Conservation (phyloP, 2,329 filamentous ascomycete species). For the Myriosclerotinia scirpicola region DNA sequence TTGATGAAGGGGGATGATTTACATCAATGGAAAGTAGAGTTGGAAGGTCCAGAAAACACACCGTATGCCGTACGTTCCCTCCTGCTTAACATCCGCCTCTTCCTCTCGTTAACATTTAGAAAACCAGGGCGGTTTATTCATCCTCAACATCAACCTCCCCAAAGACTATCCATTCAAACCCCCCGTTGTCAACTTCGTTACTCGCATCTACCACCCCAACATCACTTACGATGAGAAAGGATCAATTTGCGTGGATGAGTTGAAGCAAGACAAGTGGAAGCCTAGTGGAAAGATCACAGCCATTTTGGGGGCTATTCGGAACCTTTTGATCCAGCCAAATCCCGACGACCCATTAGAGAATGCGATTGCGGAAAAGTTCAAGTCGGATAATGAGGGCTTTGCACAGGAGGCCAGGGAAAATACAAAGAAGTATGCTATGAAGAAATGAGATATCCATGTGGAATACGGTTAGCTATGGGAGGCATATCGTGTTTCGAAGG, state of each 20-base stretch:
- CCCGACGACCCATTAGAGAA: constrained; percentile 71
- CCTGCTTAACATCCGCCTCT: constrained; percentile 8
- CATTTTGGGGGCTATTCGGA: constrained; percentile 64
- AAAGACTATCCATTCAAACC: constrained; percentile 74
- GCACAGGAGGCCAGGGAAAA: constrained; percentile 67
- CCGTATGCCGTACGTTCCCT: constrained; percentile 58
- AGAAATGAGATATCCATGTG: constrained; percentile 6
- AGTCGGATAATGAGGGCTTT: constrained; percentile 60
- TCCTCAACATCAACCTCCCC: constrained; percentile 64
- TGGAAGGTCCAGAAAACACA: constrained; percentile 65
- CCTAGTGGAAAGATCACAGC: constrained; percentile 66
- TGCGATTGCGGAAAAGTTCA: constrained; percentile 67
- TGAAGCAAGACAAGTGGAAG: constrained; percentile 72
- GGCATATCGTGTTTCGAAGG: not conserved
- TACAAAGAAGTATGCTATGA: constrained; percentile 63
- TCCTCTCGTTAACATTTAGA: not conserved
- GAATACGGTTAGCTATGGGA: not conserved
- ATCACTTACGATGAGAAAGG: constrained; percentile 73
- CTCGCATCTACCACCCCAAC: constrained; percentile 76
- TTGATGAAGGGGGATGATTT: constrained; percentile 64
- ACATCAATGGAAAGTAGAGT: constrained; percentile 65
- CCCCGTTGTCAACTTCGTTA: constrained; percentile 66
- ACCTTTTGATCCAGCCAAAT: constrained; percentile 65
- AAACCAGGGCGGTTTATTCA: constrained; percentile 60
- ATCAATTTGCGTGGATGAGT: constrained; percentile 71